phyloP scores from a whole-genome alignment of 108 stramenopile genomes.

The Aurantiochytrium sp. region DNA sequence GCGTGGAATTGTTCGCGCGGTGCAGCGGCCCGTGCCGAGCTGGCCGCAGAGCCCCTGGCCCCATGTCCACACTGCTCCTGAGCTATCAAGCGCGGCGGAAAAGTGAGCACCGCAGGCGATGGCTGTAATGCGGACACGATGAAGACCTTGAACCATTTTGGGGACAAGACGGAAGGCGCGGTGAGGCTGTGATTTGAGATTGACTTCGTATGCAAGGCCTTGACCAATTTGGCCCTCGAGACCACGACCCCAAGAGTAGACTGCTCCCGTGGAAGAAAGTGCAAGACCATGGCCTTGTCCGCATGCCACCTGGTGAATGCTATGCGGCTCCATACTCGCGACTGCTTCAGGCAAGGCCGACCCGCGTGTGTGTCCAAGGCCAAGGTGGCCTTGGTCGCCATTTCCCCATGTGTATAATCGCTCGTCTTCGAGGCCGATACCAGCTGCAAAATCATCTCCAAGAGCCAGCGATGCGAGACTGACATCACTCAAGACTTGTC shows the following conservation, averaged over 20 bases:
- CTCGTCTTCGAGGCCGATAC: constrained; percentile 15
- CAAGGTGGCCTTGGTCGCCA: constrained; percentile 6
- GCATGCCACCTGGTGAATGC: constrained; percentile 35
- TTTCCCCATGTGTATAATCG: constrained; percentile 47
- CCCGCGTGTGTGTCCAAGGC: constrained; percentile 29
- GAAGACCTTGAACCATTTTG: neutral
- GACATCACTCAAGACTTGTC: neutral
- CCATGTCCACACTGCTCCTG: constrained; percentile 1
- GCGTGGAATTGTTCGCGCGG: neutral
- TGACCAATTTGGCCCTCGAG: constrained; percentile 45
- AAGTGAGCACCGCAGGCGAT: neutral
- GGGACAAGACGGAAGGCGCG: neutral
- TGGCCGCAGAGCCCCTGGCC: neutral
- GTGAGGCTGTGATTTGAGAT: neutral
- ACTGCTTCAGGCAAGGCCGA: constrained; percentile 21
- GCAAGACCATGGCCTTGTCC: constrained; percentile 40
- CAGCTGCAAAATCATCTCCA: neutral
- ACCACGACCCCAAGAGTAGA: constrained; percentile 23
- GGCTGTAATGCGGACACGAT: neutral
- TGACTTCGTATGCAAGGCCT: neutral
- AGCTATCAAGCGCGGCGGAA: neutral
- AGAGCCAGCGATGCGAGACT: neutral
- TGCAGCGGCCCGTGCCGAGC: neutral
- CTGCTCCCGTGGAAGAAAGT: constrained; percentile 32
- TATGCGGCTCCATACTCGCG: neutral